A percentile compares a stretch with the other conserved stretches of the same genome.
phyloP scores from a whole-genome alignment of 768 basidiomycete genomes.

The Phallus indusiatus region DNA sequence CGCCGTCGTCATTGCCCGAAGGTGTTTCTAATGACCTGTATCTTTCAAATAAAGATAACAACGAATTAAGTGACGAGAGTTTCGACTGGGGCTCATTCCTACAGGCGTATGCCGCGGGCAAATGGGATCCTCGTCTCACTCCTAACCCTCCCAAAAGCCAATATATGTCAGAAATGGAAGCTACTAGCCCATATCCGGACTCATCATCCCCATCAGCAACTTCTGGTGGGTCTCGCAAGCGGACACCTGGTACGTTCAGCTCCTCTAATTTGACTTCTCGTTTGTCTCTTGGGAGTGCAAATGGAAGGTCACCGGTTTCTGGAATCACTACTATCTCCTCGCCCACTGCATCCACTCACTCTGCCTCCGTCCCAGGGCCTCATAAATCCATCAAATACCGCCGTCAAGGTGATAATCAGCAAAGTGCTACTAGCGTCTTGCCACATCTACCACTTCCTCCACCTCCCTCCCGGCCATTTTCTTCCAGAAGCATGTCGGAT shows the following conservation, averaged over 20 bases:
- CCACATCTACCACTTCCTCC: constrained; percentile 1
- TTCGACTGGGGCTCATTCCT: constrained; percentile 72
- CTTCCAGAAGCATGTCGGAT: constrained; percentile 6
- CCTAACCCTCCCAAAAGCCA: constrained; percentile 34
- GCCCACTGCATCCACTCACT: constrained; percentile 3
- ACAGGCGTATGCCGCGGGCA: constrained; percentile 62
- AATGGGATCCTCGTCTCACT: constrained; percentile 70
- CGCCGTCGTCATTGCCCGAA: neutral
- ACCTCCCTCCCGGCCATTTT: neutral
- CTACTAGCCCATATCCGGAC: neutral
- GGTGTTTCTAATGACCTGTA: neutral
- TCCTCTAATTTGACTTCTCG: constrained; percentile 1
- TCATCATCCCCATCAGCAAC: neutral
- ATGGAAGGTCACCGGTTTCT: neutral
- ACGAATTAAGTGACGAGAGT: constrained; percentile 3
- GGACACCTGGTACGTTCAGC: constrained; percentile 3
- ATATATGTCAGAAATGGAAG: neutral
- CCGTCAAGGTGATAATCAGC: neutral
- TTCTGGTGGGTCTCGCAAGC: neutral
- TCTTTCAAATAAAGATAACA: neutral
- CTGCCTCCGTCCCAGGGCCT: neutral
- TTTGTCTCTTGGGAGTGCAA: constrained; percentile 2
- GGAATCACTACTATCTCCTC: neutral
- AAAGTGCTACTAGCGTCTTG: neutral
- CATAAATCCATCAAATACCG: constrained; percentile 2